These are phyloP conservation scores for Rhizophagus clarus DNA, from an alignment of 192 early-diverging fungal species.

Conservation along the genomic window DNA sequence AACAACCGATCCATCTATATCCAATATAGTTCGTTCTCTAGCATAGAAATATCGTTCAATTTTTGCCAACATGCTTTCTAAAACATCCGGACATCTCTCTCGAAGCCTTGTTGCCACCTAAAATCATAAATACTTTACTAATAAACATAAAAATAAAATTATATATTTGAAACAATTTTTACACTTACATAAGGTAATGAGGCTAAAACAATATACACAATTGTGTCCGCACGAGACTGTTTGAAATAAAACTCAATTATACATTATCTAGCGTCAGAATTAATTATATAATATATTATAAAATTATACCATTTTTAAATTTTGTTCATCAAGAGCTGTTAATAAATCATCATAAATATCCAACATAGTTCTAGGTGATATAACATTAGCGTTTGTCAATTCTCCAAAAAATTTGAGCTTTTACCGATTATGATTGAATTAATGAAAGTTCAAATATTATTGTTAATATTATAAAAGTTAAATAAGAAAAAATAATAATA, in stretches of 20 bases:
- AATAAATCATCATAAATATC: conserved; percentile 68
- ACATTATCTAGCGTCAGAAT: neutral
- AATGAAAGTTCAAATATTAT: neutral
- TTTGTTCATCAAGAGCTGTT: conserved; percentile 55
- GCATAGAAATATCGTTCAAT: conserved; percentile 55
- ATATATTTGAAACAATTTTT: neutral
- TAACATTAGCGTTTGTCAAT: conserved; percentile 76
- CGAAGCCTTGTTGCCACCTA: conserved; percentile 52
- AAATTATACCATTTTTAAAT: conserved; percentile 37
- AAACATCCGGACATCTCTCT: conserved; percentile 52
- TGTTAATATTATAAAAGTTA: neutral
- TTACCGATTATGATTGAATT: neutral
- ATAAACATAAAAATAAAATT: neutral
- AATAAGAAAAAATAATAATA: neutral
- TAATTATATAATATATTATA: neutral
- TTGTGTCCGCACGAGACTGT: conserved; percentile 61
- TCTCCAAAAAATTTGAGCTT: conserved; percentile 71
- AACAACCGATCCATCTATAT: conserved; percentile 40
- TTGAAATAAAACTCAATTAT: neutral
- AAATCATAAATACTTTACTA: neutral
- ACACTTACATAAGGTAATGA: conserved; percentile 76
- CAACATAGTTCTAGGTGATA: conserved; percentile 66
- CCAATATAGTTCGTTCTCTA: conserved; percentile 38
- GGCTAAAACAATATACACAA: conserved; percentile 74
- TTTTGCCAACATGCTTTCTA: conserved; percentile 47